Evolutionary conservation across 2,329 filamentous ascomycete genomes (phyloP).

Genomic region (Rutstroemia sp.): DNA sequence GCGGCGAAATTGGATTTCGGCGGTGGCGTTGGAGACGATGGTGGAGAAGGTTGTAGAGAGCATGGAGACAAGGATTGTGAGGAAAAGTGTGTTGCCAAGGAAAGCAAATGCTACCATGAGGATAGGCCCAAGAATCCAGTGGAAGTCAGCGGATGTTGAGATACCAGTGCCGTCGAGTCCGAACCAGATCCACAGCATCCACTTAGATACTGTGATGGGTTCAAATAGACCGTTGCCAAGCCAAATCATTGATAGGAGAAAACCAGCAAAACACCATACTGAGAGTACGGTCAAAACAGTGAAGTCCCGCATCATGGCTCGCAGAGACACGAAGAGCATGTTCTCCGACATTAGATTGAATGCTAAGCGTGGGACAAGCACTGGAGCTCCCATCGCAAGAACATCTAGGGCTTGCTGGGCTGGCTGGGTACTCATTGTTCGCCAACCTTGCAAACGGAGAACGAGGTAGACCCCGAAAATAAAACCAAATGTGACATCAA

Average conservation of each 20-base stretch:
- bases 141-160: constrained; percentile 57
- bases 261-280: constrained; percentile 78
- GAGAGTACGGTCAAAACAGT: constrained; percentile 68
- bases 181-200: constrained; percentile 94
- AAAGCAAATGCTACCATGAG: constrained; percentile 82
- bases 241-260: constrained; percentile 73
- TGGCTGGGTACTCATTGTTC: constrained; percentile 38
- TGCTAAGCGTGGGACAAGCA: constrained; percentile 70
- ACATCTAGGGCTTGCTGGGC: constrained; percentile 68
- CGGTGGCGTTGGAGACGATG: constrained; percentile 67
- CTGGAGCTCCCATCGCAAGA: constrained; percentile 70
- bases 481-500: constrained; percentile 70
- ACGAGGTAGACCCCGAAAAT: constrained; percentile 65
- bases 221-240: constrained; percentile 58
- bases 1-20: constrained; percentile 77
- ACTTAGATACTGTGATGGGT: constrained; percentile 68
- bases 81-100: constrained; percentile 77
- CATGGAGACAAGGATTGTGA: constrained; percentile 86
- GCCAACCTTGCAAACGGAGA: constrained; percentile 59
- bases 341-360: constrained; percentile 82
- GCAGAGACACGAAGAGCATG: constrained; percentile 71
- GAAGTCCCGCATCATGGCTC: constrained; percentile 83
- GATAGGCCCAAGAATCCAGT: constrained; percentile 69
- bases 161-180: constrained; percentile 61
- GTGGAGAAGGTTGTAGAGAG: constrained; percentile 76